Evolutionary conservation across 2,329 filamentous ascomycete species (phyloP).

Genomic region (Fusarium bulbicola): DNA sequence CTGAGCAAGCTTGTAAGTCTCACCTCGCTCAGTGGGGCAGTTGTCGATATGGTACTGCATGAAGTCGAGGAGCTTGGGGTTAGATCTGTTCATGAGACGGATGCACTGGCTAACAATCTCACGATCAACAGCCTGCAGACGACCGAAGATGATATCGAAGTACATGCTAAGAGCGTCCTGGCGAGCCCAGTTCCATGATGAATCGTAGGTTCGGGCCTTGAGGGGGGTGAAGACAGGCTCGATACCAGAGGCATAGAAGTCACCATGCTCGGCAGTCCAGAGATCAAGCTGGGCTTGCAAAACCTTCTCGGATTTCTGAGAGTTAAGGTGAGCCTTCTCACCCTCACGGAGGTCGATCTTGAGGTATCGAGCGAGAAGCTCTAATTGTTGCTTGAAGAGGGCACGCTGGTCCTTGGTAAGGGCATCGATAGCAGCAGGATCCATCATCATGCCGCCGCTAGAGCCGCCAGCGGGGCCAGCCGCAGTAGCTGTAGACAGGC

Average conservation of each 20-base stretch:
- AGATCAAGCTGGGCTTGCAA: constrained; percentile 94
- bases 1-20: constrained; percentile 98
- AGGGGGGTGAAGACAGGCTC: constrained; percentile 92
- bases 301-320: constrained; percentile 84
- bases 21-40: constrained; percentile 93
- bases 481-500: constrained; percentile 77
- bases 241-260: constrained; percentile 94
- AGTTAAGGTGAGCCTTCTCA: constrained; percentile 89
- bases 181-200: constrained; percentile 98
- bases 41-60: constrained; percentile 99
- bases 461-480: constrained; percentile 77
- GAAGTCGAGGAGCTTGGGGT: constrained; percentile 93
- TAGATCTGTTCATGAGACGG: constrained; percentile 98
- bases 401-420: constrained; percentile 96
- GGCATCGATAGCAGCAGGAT: constrained; percentile 94
- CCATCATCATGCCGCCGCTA: constrained; percentile 97
- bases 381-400: constrained; percentile 97
- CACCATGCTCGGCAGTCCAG: constrained; percentile 94
- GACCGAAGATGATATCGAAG: constrained; percentile 98
- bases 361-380: constrained; percentile 92
- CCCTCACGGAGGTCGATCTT: constrained; percentile 98
- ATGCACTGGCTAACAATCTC: constrained; percentile 99
- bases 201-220: constrained; percentile 96
- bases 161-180: constrained; percentile 99
- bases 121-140: constrained; percentile 90